Evolutionary conservation across 257 asterid genomes (phyloP).

Genomic region (Solanum sitiens): DNA sequence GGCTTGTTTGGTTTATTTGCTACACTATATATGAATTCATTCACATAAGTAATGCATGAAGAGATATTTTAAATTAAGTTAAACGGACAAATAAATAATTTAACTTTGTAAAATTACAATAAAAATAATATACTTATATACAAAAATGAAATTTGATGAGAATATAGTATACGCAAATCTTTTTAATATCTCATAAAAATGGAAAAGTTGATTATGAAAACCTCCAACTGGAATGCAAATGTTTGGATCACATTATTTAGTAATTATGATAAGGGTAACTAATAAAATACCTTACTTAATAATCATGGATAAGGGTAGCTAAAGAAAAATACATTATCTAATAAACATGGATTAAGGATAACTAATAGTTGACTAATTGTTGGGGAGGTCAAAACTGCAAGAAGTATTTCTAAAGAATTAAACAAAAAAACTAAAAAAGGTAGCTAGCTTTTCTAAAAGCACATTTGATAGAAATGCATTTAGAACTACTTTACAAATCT

Average conservation of each 20-base stretch:
- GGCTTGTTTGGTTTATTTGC: not conserved
- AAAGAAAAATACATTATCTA: too few relatives aligned
- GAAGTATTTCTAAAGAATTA: not conserved
- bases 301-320: too few relatives aligned
- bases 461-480: not conserved
- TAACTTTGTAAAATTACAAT: too few relatives aligned
- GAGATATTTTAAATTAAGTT: not conserved
- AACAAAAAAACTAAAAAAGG: not conserved
- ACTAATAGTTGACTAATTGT: too few relatives aligned
- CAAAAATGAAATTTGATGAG: too few relatives aligned
- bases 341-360: not conserved
- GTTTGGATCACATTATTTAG: too few relatives aligned
- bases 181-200: too few relatives aligned
- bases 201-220: accelerated
- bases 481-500: not conserved
- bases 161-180: accelerated
- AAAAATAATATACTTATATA: too few relatives aligned
- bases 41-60: not conserved
- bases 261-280: not conserved
- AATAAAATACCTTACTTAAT: too few relatives aligned
- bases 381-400: not conserved
- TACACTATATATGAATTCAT: not conserved
- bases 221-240: not conserved
- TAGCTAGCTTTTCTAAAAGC: not conserved
- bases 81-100: too few relatives aligned